Percentiles rank a stretch among this genome's conserved stretches.
Conservation (phyloP, 352 stramenopile species). For the Vaucheria bursata region DNA sequence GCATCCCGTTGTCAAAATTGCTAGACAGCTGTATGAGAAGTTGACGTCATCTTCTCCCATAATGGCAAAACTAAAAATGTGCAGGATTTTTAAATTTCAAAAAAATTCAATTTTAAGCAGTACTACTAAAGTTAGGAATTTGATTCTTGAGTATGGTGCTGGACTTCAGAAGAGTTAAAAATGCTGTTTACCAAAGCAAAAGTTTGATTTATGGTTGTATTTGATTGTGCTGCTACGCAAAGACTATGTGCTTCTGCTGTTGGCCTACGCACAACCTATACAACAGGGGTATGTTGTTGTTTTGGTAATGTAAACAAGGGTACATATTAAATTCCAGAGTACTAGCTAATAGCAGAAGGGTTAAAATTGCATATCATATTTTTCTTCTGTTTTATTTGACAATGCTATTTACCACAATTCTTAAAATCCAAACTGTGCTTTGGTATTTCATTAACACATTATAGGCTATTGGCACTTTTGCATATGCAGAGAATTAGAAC, state of each 20-base stretch:
- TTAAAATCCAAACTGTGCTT: no score
- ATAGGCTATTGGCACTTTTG: no score
- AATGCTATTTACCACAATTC: no score
- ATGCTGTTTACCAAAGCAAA: not conserved
- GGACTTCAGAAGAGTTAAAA: not conserved
- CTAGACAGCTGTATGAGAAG: not conserved
- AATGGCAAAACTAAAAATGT: not conserved
- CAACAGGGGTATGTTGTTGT: not conserved
- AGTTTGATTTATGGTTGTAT: slow-evolving; percentile 3
- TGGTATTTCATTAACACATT: no score
- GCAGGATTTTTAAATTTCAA: not conserved
- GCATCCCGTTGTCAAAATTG: not conserved
- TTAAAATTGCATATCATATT: no score
- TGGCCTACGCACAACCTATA: not conserved
- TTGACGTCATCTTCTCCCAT: not conserved
- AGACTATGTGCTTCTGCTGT: not conserved
- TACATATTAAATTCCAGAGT: not conserved
- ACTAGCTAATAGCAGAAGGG: not conserved
- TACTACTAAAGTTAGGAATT: not conserved
- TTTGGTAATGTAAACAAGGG: not conserved
- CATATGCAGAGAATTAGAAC: no score
- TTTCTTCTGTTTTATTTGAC: no score
- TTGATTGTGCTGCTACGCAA: not conserved
- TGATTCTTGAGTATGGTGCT: slow-evolving; percentile 6
- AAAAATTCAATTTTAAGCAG: not conserved